Evolutionary conservation across 768 basidiomycete genomes (phyloP), one percentile per base, ranked within the genome.

Genomic region (Amanita phalloides): DNA sequence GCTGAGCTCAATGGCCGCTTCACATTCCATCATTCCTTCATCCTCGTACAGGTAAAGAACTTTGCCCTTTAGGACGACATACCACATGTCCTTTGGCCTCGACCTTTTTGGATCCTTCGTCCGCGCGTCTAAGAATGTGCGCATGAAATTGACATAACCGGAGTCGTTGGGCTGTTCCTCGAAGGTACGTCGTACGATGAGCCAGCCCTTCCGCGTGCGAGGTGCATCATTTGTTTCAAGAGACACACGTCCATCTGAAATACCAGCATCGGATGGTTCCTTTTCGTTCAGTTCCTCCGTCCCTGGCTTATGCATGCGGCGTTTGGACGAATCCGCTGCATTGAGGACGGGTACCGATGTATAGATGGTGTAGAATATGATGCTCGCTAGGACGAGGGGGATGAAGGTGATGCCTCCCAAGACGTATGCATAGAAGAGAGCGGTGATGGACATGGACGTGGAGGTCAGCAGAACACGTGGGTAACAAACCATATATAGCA

Each of bases 31-130:
- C 83, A 90, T 89, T 13, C 72, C 75, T 68, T 96, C 92, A 66
- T 94, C 89, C 66, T 95, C 92, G 68, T 96, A 97, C 20, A 98
- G 71, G 67, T 91, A 97, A 28, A 98, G 69, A 36, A 95, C 83
- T 60, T 81, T 86, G 41, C 87, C 90, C 73, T 97, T 97, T 64
- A 98, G 75, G 6, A 85, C 90, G 49, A 86, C 88, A 64, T 84
- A 96, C 83, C 89, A 96, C 78, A 78, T 84, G 64, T 96, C 94
- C 68, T 90, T 91, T 13, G 92, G 90, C 46, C 87, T 76, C 11
- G 86, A 82, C 38, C 79, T 74, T 61, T 85, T 87, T 6, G 90
- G 86, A 66, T 92, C 89, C 62, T 88, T 86, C 47, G 88, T 89
- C 52, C 87, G 76, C 14, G 88, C 72, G 59, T 90, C 89, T 54